Evolutionary conservation across 768 basidiomycete genomes (phyloP).

Genomic region (Naematelia aurantialba): DNA sequence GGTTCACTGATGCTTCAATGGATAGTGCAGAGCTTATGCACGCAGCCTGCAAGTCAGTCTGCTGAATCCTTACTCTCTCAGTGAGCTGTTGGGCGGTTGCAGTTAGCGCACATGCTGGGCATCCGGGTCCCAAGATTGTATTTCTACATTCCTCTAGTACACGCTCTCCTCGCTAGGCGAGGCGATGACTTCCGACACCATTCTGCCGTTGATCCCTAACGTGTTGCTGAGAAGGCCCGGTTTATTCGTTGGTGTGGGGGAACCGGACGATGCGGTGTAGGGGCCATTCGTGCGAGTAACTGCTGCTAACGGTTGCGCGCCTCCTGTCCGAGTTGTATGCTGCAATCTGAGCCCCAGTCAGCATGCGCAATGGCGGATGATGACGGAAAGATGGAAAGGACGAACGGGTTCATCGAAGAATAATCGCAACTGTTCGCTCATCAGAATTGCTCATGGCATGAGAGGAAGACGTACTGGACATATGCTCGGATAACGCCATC

Average conservation of each 20-base stretch:
- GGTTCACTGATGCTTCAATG: no score
- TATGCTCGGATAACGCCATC: conserved; percentile 50
- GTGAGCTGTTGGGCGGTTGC: no score
- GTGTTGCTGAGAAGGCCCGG: neutral
- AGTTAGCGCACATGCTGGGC: no score
- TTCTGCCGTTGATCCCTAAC: neutral
- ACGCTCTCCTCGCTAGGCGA: neutral
- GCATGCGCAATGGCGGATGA: neutral
- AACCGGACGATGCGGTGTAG: neutral
- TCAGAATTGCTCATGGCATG: neutral
- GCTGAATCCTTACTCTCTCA: no score
- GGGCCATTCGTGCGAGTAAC: neutral
- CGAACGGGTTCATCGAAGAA: conserved; percentile 22
- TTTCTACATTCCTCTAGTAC: neutral
- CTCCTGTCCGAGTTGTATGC: neutral
- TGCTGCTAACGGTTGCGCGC: neutral
- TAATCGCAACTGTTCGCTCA: conserved; percentile 15
- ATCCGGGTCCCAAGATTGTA: neutral
- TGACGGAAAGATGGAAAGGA: neutral
- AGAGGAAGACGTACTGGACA: conserved; percentile 42
- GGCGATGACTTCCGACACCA: neutral
- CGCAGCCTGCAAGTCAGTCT: no score
- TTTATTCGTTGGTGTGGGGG: neutral
- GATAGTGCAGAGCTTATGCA: no score
- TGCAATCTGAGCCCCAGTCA: neutral